A percentile compares a stretch with the other conserved stretches of the same genome.
Evolutionary conservation across 1,139 yeast species (phyloP).

Genomic region (Hyphopichia burtonii): DNA sequence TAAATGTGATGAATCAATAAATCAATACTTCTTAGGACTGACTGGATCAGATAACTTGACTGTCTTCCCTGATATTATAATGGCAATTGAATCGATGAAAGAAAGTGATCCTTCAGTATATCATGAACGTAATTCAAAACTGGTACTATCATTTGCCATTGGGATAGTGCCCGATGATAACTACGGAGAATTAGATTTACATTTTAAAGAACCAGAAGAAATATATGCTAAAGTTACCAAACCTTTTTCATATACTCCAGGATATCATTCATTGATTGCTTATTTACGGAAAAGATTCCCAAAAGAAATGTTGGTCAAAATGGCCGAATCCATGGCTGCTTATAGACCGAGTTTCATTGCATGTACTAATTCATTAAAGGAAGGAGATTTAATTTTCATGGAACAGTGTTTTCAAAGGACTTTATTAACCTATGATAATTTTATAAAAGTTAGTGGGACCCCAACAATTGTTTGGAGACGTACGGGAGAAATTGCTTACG

Average conservation of each 20-base stretch:
- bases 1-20: slow-evolving; percentile 49
- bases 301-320: slow-evolving; percentile 66
- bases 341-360: slow-evolving; percentile 93
- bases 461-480: slow-evolving; percentile 96
- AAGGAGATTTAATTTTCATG: slow-evolving; percentile 90
- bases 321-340: slow-evolving; percentile 87
- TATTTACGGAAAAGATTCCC: slow-evolving; percentile 73
- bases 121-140: slow-evolving; percentile 38
- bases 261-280: slow-evolving; percentile 77
- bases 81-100: slow-evolving; percentile 45
- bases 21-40: slow-evolving; percentile 60
- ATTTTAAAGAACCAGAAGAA: slow-evolving; percentile 70
- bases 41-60: slow-evolving; percentile 31
- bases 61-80: slow-evolving; percentile 56
- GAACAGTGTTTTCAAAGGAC: slow-evolving; percentile 96
- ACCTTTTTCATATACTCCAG: slow-evolving; percentile 89
- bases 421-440: slow-evolving; percentile 80
- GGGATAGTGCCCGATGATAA: slow-evolving; percentile 45
- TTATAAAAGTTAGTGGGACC: slow-evolving; percentile 81
- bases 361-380: slow-evolving; percentile 82
- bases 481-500: slow-evolving; percentile 93
- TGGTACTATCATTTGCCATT: slow-evolving; percentile 54
- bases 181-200: slow-evolving; percentile 6
- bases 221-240: slow-evolving; percentile 70
- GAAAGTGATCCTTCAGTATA: slow-evolving; percentile 41